Base-by-base conservation (phyloP, 108 stramenopile genomes). In the Nitzschia palea region DNA sequence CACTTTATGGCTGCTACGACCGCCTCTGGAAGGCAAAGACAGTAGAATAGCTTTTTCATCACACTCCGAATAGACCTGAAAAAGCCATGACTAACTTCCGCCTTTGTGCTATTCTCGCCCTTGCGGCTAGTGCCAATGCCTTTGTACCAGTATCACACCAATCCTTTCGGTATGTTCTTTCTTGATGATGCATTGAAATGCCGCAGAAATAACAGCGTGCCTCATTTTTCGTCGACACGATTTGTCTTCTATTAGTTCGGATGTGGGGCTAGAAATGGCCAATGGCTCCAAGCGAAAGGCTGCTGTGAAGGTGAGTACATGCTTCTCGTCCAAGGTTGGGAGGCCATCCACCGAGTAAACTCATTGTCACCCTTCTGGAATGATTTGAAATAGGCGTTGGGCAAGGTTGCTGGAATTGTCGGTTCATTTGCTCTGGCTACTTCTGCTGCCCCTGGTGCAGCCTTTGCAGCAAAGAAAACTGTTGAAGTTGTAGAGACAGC, bases 361-460 rank as follows among this genome's bases (percentile, higher is more conserved):
- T 20, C 17, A 8, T 10, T 6, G 5, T 51, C 20, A 15, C 6
- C 6, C n/a, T n/a, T n/a, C n/a, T n/a, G n/a, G n/a, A 26, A 29
- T 50, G 23, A 33, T 18, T 26, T 37, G 28, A 10, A 35, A 29
- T 44, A 88, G 84, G 74, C 69, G 43, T 51, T 85, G 37, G 81
- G 76, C 44, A 86, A 82, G 61, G 84, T 84, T 43, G 88, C 84
- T 23, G 86, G 88, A 60, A 86, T 78, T 44, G 65, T 80, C 32
- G 82, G 84, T 48, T 71, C 88, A 17, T 74, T 82, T 32, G 84
- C 84, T 5, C 72, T 89, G 34, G 77, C 84, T n/a, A 77, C 86
- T n/a, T 70, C 81, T 33, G 88, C 84, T 34, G 72, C 80, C 28
- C 85, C 88, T 23, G 80, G 76, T 17, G 88, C 88, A 18, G 48